Evolutionary conservation across 768 basidiomycete genomes (phyloP).

Genomic region (Serendipita sp.): DNA sequence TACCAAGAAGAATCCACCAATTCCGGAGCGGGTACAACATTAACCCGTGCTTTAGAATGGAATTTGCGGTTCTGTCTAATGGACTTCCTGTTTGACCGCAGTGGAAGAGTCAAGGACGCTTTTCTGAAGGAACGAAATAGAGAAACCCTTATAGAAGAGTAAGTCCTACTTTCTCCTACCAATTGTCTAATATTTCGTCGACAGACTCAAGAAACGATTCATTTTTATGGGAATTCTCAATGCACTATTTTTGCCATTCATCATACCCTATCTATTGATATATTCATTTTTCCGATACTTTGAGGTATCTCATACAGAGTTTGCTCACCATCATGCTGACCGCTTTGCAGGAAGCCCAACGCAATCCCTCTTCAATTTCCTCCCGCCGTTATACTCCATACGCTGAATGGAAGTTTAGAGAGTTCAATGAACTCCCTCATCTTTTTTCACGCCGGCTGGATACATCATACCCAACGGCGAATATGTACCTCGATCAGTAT

Average conservation of each 20-base stretch:
- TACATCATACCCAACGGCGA: conserved; percentile 76
- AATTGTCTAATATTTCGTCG: conserved; percentile 2
- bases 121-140: conserved; percentile 80
- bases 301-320: conserved; percentile 43
- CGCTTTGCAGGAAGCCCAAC: conserved; percentile 76
- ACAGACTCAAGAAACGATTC: conserved; percentile 66
- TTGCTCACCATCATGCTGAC: background rate
- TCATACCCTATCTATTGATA: conserved; percentile 88
- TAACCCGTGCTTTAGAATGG: conserved; percentile 92
- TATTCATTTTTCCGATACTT: conserved; percentile 99
- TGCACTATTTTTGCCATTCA: conserved; percentile 90
- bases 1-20: conserved; percentile 20
- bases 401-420: conserved; percentile 96
- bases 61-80: conserved; percentile 90
- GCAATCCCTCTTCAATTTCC: conserved; percentile 90
- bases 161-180: conserved; percentile 16
- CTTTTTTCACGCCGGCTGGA: conserved; percentile 74
- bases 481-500: conserved; percentile 94
- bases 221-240: conserved; percentile 97
- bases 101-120: conserved; percentile 76
- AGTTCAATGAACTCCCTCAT: conserved; percentile 96
- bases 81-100: conserved; percentile 85
- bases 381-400: conserved; percentile 85
- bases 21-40: conserved; percentile 34
- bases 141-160: conserved; percentile 68